phyloP scores from a whole-genome alignment of 305 asterid genomes.

The Plantago rigida region DNA sequence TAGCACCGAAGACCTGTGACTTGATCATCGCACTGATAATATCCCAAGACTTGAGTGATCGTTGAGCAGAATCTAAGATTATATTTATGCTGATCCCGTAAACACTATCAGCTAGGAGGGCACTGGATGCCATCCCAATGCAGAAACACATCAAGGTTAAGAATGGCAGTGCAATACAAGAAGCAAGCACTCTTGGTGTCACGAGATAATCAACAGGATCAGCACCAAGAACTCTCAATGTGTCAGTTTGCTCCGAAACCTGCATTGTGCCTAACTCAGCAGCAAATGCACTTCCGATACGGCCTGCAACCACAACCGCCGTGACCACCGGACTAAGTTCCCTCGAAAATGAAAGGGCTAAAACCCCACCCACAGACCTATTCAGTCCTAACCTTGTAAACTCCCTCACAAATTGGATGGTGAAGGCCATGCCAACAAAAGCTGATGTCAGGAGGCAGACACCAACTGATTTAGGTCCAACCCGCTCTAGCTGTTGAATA shows the following conservation, averaged over 20 bases:
- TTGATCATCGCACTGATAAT: constrained; percentile 82
- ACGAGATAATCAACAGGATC: constrained; percentile 80
- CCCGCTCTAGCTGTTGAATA: constrained; percentile 75
- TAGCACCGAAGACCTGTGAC: constrained; percentile 69
- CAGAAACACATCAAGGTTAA: constrained; percentile 74
- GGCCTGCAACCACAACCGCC: constrained; percentile 81
- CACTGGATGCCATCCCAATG: constrained; percentile 85
- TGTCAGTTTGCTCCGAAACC: constrained; percentile 93
- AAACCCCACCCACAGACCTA: constrained; percentile 80
- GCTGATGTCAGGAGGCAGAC: constrained; percentile 88
- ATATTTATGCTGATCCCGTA: constrained; percentile 77
- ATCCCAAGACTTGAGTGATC: constrained; percentile 80
- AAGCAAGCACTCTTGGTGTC: constrained; percentile 79
- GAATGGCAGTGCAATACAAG: constrained; percentile 62
- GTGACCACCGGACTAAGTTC: constrained; percentile 93
- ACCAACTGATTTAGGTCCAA: constrained; percentile 86
- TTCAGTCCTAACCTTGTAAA: constrained; percentile 82
- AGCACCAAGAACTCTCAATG: constrained; percentile 80
- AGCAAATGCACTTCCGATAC: constrained; percentile 89
- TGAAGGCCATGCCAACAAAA: constrained; percentile 93
- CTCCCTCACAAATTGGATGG: constrained; percentile 86
- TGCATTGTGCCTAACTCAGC: constrained; percentile 97
- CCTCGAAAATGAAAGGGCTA: constrained; percentile 77
- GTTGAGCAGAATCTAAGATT: constrained; percentile 73
- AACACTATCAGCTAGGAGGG: constrained; percentile 61